Base-by-base conservation (phyloP, 768 basidiomycete species). In the Leucosporidium yakuticum region DNA sequence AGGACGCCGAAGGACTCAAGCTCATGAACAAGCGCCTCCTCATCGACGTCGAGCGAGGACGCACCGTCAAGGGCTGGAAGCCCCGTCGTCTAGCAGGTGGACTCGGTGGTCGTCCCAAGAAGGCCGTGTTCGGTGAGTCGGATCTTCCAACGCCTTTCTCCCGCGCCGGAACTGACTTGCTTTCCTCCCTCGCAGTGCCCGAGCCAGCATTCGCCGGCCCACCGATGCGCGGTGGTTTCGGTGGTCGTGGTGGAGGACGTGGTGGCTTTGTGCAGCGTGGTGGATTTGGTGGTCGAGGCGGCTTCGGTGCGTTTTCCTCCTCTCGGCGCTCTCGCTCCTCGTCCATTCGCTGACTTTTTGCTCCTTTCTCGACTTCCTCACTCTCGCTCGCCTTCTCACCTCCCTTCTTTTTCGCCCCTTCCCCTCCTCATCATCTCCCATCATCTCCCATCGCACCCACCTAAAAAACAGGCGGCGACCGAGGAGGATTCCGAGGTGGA, bases 11-110 rank as follows among this genome's bases (percentile, higher is more conserved):
- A 76, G 91, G 93, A 29, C 84, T 99, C 54, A 90, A 92, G 70
- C 91, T 99, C 73, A 90, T 93, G 84, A 91, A 91, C 76, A 96
- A 96, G 79, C 85, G 89, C 74, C 94, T 98, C 73, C 83, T 98
- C 47, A 95, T 99, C 61, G 96, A 99, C 77, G 96, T 99, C 70
- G 96, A 99, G 80, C 88, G 96, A 47, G 96, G 96, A 25, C 86
- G 96, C 59, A 99, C 96, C 17, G 96, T 99, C 32, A 87, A 95
- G 67, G 96, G 94, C 4, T 99, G 96, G 96, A 97, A 96, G 78
- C 96, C 96, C 2, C 88, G 92, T 59, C 87, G 94, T 62, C 82
- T 98, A 0, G 96, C 95, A 25, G 96, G 96, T n/a, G 96, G 96
- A 8, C 84, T 98, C n/a, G 96, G 96, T n/a, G 96, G 96, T 32